Conservation (phyloP, 2,329 filamentous ascomycete genomes). For the Trichoderma afroharzianum region DNA sequence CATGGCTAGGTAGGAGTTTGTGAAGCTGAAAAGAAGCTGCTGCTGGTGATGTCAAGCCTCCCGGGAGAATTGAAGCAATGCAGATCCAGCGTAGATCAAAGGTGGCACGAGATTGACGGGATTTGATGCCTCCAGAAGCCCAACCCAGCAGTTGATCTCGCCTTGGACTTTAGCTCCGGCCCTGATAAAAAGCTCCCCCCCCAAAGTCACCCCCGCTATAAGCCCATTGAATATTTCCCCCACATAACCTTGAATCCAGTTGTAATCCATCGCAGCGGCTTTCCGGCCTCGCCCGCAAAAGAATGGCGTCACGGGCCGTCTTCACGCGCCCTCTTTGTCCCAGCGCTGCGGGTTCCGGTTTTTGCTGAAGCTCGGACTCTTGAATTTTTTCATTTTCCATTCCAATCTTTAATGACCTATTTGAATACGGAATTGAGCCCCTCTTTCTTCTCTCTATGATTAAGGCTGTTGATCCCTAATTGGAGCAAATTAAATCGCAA, state of each 20-base stretch:
- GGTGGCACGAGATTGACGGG: neutral
- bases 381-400: neutral
- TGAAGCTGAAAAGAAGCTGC: neutral
- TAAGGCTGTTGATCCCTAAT: no score
- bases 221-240: neutral
- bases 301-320: conserved; percentile 19
- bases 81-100: neutral
- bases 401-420: neutral
- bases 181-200: neutral
- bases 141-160: neutral
- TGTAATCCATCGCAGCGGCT: neutral
- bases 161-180: neutral
- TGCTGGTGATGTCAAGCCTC: neutral
- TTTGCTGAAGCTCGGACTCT: neutral
- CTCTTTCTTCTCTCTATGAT: no score
- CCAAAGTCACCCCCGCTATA: conserved; percentile 10
- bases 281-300: conserved; percentile 1
- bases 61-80: neutral
- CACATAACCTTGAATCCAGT: neutral
- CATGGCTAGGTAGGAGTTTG: neutral
- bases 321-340: neutral
- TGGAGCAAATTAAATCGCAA: neutral
- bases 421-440: neutral
- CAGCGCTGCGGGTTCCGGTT: neutral
- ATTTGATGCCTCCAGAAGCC: neutral